These are phyloP conservation scores for Suhomyces canberraensis DNA, from an alignment of 805 yeast species.

Conservation along the genomic window DNA sequence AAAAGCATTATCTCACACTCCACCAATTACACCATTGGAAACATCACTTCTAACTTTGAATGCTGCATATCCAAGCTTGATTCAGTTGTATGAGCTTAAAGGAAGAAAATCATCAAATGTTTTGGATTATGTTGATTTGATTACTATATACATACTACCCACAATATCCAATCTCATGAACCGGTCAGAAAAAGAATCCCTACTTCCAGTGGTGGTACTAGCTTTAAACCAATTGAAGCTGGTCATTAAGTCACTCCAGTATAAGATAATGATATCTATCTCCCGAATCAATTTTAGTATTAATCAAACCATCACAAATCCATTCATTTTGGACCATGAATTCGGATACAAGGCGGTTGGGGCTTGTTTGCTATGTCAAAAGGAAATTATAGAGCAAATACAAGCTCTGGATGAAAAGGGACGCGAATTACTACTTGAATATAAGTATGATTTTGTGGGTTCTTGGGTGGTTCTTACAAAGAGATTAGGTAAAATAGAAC, in stretches of 20 bases:
- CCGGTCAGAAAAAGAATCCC: constrained; percentile 9
- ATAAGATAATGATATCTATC: constrained; percentile 19
- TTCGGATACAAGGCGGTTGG: constrained; percentile 12
- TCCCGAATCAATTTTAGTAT: constrained; percentile 27
- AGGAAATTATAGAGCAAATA: constrained; percentile 13
- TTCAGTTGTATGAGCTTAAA: constrained; percentile 10
- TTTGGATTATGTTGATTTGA: constrained; percentile 16
- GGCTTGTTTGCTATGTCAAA: constrained; percentile 23
- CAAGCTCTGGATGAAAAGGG: constrained; percentile 13
- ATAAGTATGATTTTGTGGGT: constrained; percentile 34
- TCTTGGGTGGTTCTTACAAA: constrained; percentile 29
- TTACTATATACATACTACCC: constrained; percentile 20
- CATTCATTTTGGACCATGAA: constrained; percentile 22
- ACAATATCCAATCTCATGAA: constrained; percentile 21
- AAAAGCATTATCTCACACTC: constrained; percentile 25
- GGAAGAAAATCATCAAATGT: not conserved
- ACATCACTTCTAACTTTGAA: constrained; percentile 18
- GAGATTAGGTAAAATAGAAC: constrained; percentile 5
- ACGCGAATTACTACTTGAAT: constrained; percentile 18
- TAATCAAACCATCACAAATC: constrained; percentile 31
- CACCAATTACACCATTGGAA: constrained; percentile 23
- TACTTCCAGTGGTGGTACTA: constrained; percentile 11
- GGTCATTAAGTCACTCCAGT: constrained; percentile 9
- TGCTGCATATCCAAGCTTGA: constrained; percentile 21
- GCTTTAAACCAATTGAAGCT: constrained; percentile 16